A percentile compares a stretch with the other conserved stretches of the same genome.
phyloP scores from a whole-genome alignment of 306 rosid genomes.

The Carpinus viminea region DNA sequence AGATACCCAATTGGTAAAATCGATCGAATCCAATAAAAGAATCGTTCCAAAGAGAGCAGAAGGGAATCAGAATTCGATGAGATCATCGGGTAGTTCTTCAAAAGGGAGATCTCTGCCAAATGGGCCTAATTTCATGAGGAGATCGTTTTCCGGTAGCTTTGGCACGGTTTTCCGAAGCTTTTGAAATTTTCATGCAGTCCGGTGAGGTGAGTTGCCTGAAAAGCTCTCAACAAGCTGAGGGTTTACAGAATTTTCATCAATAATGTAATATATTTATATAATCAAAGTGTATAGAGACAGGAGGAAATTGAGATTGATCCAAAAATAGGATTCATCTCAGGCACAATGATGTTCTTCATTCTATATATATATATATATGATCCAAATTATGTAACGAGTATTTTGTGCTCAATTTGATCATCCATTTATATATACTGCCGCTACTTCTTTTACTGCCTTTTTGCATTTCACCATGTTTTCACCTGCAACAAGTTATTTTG shows the following conservation, averaged over 20 bases:
- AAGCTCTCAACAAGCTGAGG: constrained; percentile 49
- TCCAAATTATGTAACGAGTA: no score
- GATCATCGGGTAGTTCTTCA: constrained; percentile 47
- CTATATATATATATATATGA: background rate
- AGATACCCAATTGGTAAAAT: constrained; percentile 7
- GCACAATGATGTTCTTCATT: background rate
- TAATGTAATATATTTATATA: constrained; percentile 8
- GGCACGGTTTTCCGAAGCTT: constrained; percentile 52
- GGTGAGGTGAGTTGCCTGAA: constrained; percentile 2
- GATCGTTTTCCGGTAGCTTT: constrained; percentile 68
- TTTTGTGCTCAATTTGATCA: no score
- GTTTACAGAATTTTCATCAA: constrained; percentile 19
- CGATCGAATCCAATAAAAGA: background rate
- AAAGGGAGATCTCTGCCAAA: constrained; percentile 37
- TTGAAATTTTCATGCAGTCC: constrained; percentile 13
- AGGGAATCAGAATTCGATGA: constrained; percentile 35
- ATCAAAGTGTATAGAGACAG: constrained; percentile 24
- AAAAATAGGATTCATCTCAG: constrained; percentile 7
- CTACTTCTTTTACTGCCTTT: no score
- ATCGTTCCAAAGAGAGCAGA: constrained; percentile 27
- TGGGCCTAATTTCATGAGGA: constrained; percentile 53
- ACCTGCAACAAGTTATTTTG: no score
- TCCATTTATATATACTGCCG: no score
- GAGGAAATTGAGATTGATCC: constrained; percentile 7
- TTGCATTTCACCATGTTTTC: no score